Percentiles rank a stretch among this genome's conserved stretches.
These are phyloP conservation scores for Amniculicola lignicola DNA, from an alignment of 495 filamentous ascomycete genomes.

Conservation along the genomic window DNA sequence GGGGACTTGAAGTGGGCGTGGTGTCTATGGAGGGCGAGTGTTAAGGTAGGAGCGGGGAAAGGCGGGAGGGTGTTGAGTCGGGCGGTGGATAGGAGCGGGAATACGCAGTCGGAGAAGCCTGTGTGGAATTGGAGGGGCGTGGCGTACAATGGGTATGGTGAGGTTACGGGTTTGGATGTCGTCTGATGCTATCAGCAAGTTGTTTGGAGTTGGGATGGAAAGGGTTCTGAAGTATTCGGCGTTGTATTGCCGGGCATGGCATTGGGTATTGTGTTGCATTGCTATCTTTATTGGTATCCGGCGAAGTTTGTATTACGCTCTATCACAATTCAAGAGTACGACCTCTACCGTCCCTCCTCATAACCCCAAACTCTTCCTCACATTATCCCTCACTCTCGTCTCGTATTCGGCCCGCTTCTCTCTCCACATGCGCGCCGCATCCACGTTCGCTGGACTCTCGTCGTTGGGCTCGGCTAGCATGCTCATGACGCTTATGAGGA, in stretches of 20 bases:
- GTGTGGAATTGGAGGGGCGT: slow-evolving; percentile 61
- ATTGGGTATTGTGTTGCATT: no score
- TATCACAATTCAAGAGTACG: no score
- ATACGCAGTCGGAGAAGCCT: slow-evolving; percentile 47
- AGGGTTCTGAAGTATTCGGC: no score
- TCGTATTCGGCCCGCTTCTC: slow-evolving; percentile 83
- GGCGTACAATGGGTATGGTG: slow-evolving; percentile 60
- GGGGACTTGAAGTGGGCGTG: slow-evolving; percentile 49
- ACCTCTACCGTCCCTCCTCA: no score
- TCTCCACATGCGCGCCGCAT: slow-evolving; percentile 98
- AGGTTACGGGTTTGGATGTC: slow-evolving; percentile 46
- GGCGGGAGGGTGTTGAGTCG: slow-evolving; percentile 50
- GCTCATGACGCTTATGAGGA: slow-evolving; percentile 94
- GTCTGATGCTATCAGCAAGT: no score
- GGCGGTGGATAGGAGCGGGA: slow-evolving; percentile 52
- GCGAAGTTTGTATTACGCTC: no score
- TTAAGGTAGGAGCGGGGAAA: slow-evolving; percentile 35
- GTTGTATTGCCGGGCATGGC: no score
- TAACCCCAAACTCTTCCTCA: slow-evolving; percentile 60
- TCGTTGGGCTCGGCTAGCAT: slow-evolving; percentile 99
- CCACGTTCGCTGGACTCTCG: slow-evolving; percentile 95
- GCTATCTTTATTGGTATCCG: no score
- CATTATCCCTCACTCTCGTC: slow-evolving; percentile 76
- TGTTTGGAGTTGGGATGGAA: no score
- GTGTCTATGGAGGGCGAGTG: slow-evolving; percentile 47